A percentile compares a stretch with the other conserved stretches of the same genome.
Evolutionary conservation across 2,329 filamentous ascomycete genomes (phyloP).

Genomic region (Thyridium curvatum): DNA sequence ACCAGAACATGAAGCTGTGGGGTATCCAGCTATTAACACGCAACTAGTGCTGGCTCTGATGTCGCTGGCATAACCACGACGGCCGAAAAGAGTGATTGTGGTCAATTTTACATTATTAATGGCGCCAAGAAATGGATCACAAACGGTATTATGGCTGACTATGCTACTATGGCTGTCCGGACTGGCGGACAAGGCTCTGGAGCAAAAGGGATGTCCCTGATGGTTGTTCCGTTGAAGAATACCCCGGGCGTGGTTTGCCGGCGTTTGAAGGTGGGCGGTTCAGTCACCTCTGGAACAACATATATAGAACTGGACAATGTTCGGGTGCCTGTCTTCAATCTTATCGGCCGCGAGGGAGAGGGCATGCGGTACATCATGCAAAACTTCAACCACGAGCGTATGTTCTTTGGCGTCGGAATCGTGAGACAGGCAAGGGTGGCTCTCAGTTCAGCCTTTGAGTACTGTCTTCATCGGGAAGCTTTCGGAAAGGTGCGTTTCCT

Average conservation of each 20-base stretch:
- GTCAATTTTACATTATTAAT: conserved; percentile 64
- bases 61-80: conserved; percentile 68
- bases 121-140: conserved; percentile 80
- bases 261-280: conserved; percentile 59
- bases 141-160: conserved; percentile 65
- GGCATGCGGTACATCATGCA: conserved; percentile 73
- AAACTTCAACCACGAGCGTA: conserved; percentile 74
- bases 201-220: conserved; percentile 54
- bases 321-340: conserved; percentile 61
- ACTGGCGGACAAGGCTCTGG: conserved; percentile 56
- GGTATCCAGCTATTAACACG: too few species aligned
- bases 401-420: conserved; percentile 58
- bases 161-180: conserved; percentile 64
- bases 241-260: conserved; percentile 63
- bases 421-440: conserved; percentile 49
- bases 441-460: conserved; percentile 26
- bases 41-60: conserved; percentile 53
- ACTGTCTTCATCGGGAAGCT: conserved; percentile 29
- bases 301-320: conserved; percentile 75
- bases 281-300: conserved; percentile 61
- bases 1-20: too few species aligned
- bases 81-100: conserved; percentile 54
- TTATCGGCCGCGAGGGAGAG: conserved; percentile 62
- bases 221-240: conserved; percentile 65
- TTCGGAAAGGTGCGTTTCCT: conserved; percentile 26